Conservation (phyloP, 2,329 filamentous ascomycete genomes). For the Monosporascus sp. region DNA sequence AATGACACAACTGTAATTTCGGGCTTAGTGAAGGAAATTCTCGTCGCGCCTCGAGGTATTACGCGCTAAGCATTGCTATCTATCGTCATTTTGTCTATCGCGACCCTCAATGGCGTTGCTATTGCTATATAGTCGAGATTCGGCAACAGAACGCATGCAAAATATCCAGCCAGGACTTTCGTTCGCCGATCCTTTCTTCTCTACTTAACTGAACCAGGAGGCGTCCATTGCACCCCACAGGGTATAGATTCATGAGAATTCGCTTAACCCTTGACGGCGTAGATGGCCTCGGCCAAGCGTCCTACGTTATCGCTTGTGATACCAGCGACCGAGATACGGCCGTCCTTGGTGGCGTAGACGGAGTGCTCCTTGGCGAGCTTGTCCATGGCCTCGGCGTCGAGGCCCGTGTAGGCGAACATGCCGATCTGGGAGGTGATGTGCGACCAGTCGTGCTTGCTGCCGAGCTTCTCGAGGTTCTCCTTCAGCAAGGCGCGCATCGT, state of each 20-base stretch:
- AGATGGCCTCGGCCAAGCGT: conserved; percentile 77
- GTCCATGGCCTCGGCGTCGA: conserved; percentile 89
- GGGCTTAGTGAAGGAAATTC: no score
- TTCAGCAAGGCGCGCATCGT: conserved; percentile 93
- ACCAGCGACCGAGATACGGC: conserved; percentile 79
- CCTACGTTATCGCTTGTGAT: conserved; percentile 77
- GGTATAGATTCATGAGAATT: background rate
- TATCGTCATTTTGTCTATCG: no score
- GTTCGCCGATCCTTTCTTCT: no score
- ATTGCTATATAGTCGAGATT: no score
- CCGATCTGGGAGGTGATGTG: conserved; percentile 99
- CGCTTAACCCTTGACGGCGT: conserved; percentile 68
- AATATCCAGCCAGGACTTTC: no score
- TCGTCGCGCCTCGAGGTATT: no score
- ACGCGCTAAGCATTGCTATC: no score
- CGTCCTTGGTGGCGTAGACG: conserved; percentile 94
- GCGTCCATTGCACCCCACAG: no score
- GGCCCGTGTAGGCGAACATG: conserved; percentile 98
- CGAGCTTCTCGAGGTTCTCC: conserved; percentile 89
- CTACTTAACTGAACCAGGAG: no score
- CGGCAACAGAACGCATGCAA: no score
- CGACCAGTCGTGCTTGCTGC: conserved; percentile 95
- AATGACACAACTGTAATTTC: no score
- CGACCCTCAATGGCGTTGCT: no score
- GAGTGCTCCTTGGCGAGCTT: conserved; percentile 89